Conservation (phyloP, 2,329 filamentous ascomycete species). For the Dothideomycetidae sp. region DNA sequence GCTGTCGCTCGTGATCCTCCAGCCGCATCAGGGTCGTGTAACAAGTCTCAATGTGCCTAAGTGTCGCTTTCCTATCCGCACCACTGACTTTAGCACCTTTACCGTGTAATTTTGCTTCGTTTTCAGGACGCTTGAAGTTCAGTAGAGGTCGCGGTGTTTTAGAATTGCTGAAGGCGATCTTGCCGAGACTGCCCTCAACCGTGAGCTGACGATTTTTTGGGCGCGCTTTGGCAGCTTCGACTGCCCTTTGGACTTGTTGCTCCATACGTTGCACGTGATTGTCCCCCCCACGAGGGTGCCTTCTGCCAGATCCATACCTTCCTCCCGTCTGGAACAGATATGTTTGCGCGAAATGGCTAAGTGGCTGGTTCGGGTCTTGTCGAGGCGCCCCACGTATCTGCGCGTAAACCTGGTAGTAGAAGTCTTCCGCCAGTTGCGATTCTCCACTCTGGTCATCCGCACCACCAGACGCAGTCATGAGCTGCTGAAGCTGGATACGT, state of each 20-base stretch:
- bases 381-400: constrained; percentile 83
- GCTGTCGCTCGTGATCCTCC: constrained; percentile 77
- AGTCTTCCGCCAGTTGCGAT: constrained; percentile 75
- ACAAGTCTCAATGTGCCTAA: constrained; percentile 77
- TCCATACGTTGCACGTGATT: constrained; percentile 99
- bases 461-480: constrained; percentile 83
- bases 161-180: constrained; percentile 97
- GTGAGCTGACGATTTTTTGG: constrained; percentile 96
- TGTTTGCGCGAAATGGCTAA: constrained; percentile 94
- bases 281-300: constrained; percentile 70
- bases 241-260: constrained; percentile 92
- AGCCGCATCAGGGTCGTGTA: constrained; percentile 83
- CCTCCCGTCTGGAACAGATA: constrained; percentile 92
- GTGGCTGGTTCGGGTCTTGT: constrained; percentile 80
- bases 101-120: constrained; percentile 40
- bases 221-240: constrained; percentile 92
- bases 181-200: constrained; percentile 88
- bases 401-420: constrained; percentile 96
- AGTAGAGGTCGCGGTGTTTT: constrained; percentile 92
- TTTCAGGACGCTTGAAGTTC: constrained; percentile 81
- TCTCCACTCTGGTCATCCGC: constrained; percentile 68
- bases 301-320: constrained; percentile 57
- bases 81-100: constrained; percentile 39
- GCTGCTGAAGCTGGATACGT: constrained; percentile 88
- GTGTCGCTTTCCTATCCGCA: constrained; percentile 65